These are phyloP conservation scores for Kwoniella dejecticola DNA, from an alignment of 768 basidiomycete genomes.

Conservation along the genomic window DNA sequence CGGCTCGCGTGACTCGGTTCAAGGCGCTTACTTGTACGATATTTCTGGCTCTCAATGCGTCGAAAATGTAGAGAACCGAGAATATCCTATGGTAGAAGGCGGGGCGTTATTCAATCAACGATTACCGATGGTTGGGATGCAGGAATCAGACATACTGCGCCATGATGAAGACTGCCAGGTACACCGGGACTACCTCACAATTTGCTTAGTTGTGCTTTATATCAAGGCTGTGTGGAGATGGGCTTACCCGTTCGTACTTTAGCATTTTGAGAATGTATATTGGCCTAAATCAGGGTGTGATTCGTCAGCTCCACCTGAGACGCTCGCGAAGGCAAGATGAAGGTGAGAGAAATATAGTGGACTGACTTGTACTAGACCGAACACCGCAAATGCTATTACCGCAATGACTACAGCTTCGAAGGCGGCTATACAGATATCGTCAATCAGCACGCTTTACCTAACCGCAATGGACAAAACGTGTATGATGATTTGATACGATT, in stretches of 20 bases:
- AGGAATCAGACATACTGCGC: slow-evolving; percentile 35
- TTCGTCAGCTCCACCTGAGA: not conserved
- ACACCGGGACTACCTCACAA: slow-evolving; percentile 30
- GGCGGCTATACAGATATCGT: slow-evolving; percentile 15
- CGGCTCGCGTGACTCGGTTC: too few species aligned
- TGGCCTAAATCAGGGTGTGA: slow-evolving; percentile 3
- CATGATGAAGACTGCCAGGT: slow-evolving; percentile 41
- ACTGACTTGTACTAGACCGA: slow-evolving; percentile 35
- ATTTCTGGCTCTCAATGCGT: slow-evolving; percentile 42
- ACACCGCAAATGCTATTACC: slow-evolving; percentile 35
- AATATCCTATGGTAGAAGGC: slow-evolving; percentile 63
- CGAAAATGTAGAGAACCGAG: slow-evolving; percentile 64
- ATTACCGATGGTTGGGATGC: too few species aligned
- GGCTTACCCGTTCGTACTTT: slow-evolving; percentile 20
- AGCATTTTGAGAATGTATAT: slow-evolving; percentile 26
- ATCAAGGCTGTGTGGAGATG: too few species aligned
- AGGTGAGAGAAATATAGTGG: too few species aligned
- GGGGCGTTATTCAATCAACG: too few species aligned
- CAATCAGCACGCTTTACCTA: not conserved
- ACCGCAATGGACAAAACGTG: too few species aligned
- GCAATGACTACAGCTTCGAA: slow-evolving; percentile 34
- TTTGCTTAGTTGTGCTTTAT: not conserved
- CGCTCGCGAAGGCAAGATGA: not conserved
- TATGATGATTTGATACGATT: too few species aligned
- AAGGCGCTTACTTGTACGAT: slow-evolving; percentile 40